A percentile compares a stretch with the other conserved stretches of the same genome.
These are phyloP conservation scores for Saccharum spontaneum DNA, from an alignment of 176 grass and related monocot species.

Conservation along the genomic window DNA sequence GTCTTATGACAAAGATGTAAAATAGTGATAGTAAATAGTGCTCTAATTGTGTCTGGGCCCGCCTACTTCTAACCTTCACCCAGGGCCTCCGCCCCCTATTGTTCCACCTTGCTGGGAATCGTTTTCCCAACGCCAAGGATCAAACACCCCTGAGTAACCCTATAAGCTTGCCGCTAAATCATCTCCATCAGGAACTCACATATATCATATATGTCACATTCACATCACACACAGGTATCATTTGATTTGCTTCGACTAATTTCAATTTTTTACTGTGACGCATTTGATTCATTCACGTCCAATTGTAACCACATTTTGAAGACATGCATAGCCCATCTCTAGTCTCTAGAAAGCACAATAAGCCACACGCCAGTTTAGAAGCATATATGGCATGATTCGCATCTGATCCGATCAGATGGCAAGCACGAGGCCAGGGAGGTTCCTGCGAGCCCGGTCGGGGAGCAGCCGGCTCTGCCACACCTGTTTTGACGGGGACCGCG, in stretches of 20 bases:
- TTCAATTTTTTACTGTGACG: background rate
- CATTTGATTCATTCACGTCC: background rate
- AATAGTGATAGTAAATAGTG: too few species aligned
- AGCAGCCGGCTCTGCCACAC: conserved; percentile 64
- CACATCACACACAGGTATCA: background rate
- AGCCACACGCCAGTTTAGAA: background rate
- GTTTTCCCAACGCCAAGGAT: too few species aligned
- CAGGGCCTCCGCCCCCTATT: too few species aligned
- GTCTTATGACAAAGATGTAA: too few species aligned
- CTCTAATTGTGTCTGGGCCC: too few species aligned
- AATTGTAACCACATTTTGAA: background rate
- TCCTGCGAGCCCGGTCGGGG: conserved; percentile 36
- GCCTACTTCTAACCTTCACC: too few species aligned
- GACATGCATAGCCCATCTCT: background rate
- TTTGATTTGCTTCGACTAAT: background rate
- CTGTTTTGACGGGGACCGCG: conserved; percentile 15
- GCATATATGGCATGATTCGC: background rate
- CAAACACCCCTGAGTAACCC: too few species aligned
- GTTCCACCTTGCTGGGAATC: too few species aligned
- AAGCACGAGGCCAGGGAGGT: conserved; percentile 67
- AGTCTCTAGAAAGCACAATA: background rate
- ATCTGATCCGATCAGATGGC: conserved; percentile 47
- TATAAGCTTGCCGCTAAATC: too few species aligned
- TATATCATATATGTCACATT: background rate
- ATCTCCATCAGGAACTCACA: too few species aligned